These are phyloP conservation scores for Ceratocystis variospora DNA, from an alignment of 2,329 filamentous ascomycete species.

Conservation along the genomic window DNA sequence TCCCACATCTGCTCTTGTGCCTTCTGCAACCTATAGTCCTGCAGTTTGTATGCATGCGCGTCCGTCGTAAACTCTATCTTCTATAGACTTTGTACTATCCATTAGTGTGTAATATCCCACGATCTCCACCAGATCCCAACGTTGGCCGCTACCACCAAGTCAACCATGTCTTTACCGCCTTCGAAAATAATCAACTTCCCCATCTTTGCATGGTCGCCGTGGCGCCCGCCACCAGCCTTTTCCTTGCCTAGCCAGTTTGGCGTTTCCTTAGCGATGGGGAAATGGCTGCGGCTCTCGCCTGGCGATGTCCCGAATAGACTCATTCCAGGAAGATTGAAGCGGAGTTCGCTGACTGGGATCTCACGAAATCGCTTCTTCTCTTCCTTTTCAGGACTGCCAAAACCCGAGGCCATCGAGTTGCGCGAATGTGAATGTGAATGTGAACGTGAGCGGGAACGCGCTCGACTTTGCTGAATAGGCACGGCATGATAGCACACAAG, in stretches of 20 bases:
- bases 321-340: slow-evolving; percentile 68
- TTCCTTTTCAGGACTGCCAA: not conserved
- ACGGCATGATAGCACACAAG: slow-evolving; percentile 64
- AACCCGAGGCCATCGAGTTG: slow-evolving; percentile 19
- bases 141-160: slow-evolving; percentile 80
- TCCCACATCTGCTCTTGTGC: too few relatives aligned
- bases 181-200: slow-evolving; percentile 84
- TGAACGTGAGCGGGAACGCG: slow-evolving; percentile 21
- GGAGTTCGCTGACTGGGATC: slow-evolving; percentile 61
- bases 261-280: slow-evolving; percentile 27
- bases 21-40: not conserved
- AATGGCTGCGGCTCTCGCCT: slow-evolving; percentile 25
- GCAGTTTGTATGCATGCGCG: not conserved
- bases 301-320: slow-evolving; percentile 34
- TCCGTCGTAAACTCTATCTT: not conserved
- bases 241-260: slow-evolving; percentile 71
- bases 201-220: slow-evolving; percentile 77
- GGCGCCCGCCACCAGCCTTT: slow-evolving; percentile 70
- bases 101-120: slow-evolving; percentile 46
- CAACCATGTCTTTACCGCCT: slow-evolving; percentile 89
- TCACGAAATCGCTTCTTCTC: slow-evolving; percentile 8
- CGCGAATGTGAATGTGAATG: slow-evolving; percentile 18
- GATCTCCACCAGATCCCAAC: slow-evolving; percentile 88
- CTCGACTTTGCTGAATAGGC: slow-evolving; percentile 28
- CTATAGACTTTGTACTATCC: not conserved